Percentiles rank a stretch among this genome's conserved stretches.
These are phyloP conservation scores for Boletus rex-veris DNA, from an alignment of 768 basidiomycete species.

Conservation along the genomic window DNA sequence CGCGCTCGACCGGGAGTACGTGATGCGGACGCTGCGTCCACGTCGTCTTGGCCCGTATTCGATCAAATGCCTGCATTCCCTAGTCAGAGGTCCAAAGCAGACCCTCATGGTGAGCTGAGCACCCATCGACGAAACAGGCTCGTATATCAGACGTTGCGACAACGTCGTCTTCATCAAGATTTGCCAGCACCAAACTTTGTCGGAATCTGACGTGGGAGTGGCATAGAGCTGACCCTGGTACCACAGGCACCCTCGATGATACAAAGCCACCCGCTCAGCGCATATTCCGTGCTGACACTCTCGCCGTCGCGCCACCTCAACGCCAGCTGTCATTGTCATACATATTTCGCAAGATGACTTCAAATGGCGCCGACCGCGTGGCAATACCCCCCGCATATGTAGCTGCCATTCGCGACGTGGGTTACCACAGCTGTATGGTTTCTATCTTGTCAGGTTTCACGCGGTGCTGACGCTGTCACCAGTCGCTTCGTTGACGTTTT, in stretches of 20 bases:
- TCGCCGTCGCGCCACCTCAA: too few relatives aligned
- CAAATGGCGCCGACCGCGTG: too few relatives aligned
- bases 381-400: neutral
- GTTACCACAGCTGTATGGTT: slow-evolving; percentile 8
- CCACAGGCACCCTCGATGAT: neutral
- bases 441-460: neutral
- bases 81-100: too few relatives aligned
- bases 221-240: neutral
- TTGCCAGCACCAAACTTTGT: neutral
- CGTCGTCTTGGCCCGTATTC: too few relatives aligned
- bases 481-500: slow-evolving; percentile 12
- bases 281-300: too few relatives aligned
- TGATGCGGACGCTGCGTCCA: too few relatives aligned
- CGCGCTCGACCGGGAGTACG: too few relatives aligned
- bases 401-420: slow-evolving; percentile 4
- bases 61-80: too few relatives aligned
- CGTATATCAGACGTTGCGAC: neutral
- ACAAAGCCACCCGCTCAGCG: neutral
- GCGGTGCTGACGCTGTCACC: neutral
- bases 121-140: neutral
- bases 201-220: neutral
- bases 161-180: neutral
- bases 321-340: too few relatives aligned
- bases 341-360: neutral
- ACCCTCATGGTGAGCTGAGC: too few relatives aligned